Conservation (phyloP, 2,329 filamentous ascomycete species). For the Neurospora crassa region DNA sequence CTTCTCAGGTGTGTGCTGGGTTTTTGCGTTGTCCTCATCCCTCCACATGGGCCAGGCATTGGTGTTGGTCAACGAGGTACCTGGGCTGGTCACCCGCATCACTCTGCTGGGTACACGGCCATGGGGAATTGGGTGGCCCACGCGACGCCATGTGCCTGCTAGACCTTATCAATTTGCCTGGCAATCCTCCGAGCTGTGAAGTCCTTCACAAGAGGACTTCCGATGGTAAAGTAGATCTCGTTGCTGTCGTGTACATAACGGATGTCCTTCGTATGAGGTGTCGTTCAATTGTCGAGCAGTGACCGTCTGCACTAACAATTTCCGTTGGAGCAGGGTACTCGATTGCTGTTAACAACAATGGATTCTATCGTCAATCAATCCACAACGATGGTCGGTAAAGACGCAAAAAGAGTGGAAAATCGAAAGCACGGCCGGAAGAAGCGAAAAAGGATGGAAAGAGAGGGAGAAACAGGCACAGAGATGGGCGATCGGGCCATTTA, state of each 20-base stretch:
- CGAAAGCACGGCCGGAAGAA: constrained; percentile 1
- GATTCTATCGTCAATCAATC: constrained; percentile 3
- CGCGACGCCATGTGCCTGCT: background rate
- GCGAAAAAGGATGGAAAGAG: constrained; percentile 7
- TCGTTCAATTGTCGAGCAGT: background rate
- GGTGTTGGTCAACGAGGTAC: constrained; percentile 8
- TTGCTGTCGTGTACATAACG: background rate
- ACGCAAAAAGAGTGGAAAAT: background rate
- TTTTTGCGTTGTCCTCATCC: background rate
- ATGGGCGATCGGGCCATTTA: constrained; percentile 20
- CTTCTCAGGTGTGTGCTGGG: background rate
- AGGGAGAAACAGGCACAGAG: constrained; percentile 11
- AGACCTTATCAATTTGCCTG: background rate
- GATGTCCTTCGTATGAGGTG: background rate
- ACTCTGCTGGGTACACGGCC: background rate
- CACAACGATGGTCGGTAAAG: constrained; percentile 6
- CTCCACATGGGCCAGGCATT: constrained; percentile 2
- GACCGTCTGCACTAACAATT: constrained; percentile 15
- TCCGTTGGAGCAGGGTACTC: constrained; percentile 12
- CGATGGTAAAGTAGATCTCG: background rate
- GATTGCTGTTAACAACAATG: constrained; percentile 4
- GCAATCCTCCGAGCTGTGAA: background rate
- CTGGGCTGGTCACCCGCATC: constrained; percentile 12
- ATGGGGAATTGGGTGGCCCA: constrained; percentile 1
- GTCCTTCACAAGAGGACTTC: background rate